These are phyloP conservation scores for Jamesozyma jinghongensis DNA, from an alignment of 805 yeast species.

Conservation along the genomic window DNA sequence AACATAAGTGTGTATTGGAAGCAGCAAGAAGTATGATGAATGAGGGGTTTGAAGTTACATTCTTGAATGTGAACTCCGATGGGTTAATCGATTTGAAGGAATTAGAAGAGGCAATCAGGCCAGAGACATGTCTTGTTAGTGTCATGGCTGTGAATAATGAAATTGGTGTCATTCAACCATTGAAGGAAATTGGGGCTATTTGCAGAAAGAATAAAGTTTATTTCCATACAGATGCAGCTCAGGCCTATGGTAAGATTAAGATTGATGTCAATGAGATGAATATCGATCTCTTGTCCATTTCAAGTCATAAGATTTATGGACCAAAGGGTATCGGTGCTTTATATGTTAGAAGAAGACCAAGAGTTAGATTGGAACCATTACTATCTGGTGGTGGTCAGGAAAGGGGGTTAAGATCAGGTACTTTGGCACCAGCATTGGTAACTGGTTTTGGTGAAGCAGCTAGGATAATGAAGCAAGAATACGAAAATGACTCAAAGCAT, in stretches of 20 bases:
- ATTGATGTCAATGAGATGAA: slow-evolving; percentile 89
- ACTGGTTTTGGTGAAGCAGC: slow-evolving; percentile 98
- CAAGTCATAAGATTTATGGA: slow-evolving; percentile 95
- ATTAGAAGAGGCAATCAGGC: slow-evolving; percentile 73
- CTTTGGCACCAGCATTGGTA: slow-evolving; percentile 92
- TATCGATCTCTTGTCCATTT: slow-evolving; percentile 85
- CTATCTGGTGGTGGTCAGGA: slow-evolving; percentile 99
- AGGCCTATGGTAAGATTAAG: slow-evolving; percentile 90
- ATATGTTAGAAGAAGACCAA: slow-evolving; percentile 92
- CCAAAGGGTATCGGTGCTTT: slow-evolving; percentile 98
- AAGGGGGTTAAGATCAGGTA: slow-evolving; percentile 94
- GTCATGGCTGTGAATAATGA: slow-evolving; percentile 97
- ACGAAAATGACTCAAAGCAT: slow-evolving; percentile 62
- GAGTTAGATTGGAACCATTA: slow-evolving; percentile 92
- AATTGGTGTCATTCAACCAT: slow-evolving; percentile 94
- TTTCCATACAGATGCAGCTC: slow-evolving; percentile 97
- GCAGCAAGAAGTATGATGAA: slow-evolving; percentile 91
- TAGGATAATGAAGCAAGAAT: slow-evolving; percentile 65
- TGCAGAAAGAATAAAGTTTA: slow-evolving; percentile 84
- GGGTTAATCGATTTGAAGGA: slow-evolving; percentile 75
- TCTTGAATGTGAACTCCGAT: slow-evolving; percentile 70
- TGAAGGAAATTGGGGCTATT: slow-evolving; percentile 83
- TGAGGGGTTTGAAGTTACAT: slow-evolving; percentile 95
- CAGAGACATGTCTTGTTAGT: slow-evolving; percentile 84
- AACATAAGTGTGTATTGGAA: slow-evolving; percentile 97